Evolutionary conservation across 1,284 basidiomycete genomes (phyloP).

Genomic region (Boletus sp.): DNA sequence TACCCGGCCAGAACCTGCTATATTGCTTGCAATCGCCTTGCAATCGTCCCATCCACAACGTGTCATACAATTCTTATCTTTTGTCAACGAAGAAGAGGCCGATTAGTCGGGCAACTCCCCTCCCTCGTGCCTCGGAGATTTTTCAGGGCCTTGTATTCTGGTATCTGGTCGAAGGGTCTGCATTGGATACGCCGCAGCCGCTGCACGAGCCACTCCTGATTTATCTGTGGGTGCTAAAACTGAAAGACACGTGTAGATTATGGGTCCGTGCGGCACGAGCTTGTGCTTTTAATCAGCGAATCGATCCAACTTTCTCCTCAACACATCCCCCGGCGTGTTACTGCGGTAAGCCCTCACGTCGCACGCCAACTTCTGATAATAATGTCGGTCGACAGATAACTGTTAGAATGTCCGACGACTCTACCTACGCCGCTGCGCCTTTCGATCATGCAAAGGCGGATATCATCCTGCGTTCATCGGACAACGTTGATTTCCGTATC

Average conservation of each 20-base stretch:
- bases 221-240: background rate
- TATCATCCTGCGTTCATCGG: constrained; percentile 47
- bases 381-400: background rate
- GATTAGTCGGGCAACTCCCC: background rate
- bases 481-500: constrained; percentile 31
- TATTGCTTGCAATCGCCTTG: too few relatives aligned
- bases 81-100: background rate
- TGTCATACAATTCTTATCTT: too few relatives aligned
- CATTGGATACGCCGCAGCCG: too few relatives aligned
- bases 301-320: background rate
- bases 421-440: too few relatives aligned
- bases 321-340: background rate
- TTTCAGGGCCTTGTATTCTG: background rate
- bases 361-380: background rate
- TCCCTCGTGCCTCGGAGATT: background rate
- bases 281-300: background rate
- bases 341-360: background rate
- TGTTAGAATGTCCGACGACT: background rate
- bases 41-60: background rate
- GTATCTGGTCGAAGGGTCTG: background rate
- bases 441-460: too few relatives aligned
- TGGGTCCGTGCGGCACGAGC: constrained; percentile 1
- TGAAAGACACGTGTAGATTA: background rate
- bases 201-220: background rate
- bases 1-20: background rate